A percentile compares a stretch with the other conserved stretches of the same genome.
These are phyloP conservation scores for Leishmania guyanensis DNA, from an alignment of 208 protist species.

Conservation along the genomic window DNA sequence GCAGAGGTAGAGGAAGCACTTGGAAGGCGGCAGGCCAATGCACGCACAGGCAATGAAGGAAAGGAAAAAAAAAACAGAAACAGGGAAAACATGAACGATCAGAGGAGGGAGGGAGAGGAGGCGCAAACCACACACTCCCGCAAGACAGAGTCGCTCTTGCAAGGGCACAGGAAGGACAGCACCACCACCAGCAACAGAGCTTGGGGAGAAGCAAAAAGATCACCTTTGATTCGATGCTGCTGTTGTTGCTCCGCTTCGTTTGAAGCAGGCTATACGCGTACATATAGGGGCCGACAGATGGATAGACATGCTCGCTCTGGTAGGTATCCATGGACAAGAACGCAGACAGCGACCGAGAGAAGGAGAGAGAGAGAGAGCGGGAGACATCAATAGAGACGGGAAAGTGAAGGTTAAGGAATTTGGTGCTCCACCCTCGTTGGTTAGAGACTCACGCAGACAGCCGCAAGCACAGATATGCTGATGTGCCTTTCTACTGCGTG, in stretches of 20 bases:
- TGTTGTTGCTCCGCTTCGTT: too few species aligned
- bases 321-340: background rate
- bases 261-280: too few species aligned
- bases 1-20: background rate
- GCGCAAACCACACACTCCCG: background rate
- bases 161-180: background rate
- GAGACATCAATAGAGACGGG: background rate
- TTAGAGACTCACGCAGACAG: background rate
- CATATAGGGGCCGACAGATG: background rate
- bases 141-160: background rate
- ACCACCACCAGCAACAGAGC: background rate
- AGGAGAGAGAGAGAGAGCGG: background rate
- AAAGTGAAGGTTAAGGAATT: background rate
- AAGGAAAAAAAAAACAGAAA: slow-evolving; percentile 3
- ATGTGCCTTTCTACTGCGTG: background rate
- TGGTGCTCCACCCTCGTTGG: background rate
- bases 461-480: background rate
- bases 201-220: background rate
- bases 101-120: background rate
- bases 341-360: background rate
- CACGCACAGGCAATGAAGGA: background rate
- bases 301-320: background rate
- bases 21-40: background rate
- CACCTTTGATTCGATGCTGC: background rate
- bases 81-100: background rate